Evolutionary conservation across 331 rosid species (phyloP).

Genomic region (Pyrus hybrid): DNA sequence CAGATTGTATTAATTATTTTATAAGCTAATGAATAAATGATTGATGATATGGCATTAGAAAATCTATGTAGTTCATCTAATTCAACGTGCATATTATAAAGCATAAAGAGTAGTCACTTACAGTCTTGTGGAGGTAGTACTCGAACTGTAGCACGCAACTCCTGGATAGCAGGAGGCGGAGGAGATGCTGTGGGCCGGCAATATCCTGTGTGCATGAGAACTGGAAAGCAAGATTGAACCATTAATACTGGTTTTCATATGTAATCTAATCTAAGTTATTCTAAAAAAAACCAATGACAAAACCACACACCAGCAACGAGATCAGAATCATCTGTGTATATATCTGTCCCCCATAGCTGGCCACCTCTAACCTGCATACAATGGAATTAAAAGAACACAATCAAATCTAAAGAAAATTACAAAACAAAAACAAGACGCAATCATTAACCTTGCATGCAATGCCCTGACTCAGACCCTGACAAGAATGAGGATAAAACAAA

Average conservation of each 20-base stretch:
- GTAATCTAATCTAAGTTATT: no score
- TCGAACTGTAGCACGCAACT: conserved; percentile 65
- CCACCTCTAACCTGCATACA: conserved; percentile 85
- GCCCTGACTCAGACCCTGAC: background rate
- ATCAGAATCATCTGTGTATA: conserved; percentile 93
- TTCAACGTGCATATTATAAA: background rate
- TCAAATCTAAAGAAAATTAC: background rate
- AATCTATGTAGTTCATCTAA: background rate
- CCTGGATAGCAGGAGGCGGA: conserved; percentile 84
- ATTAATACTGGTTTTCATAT: conserved; percentile 14
- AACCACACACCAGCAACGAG: conserved; percentile 80
- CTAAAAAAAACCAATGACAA: background rate
- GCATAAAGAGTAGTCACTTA: conserved; percentile 22
- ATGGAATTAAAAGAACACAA: conserved; percentile 2
- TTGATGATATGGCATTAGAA: background rate
- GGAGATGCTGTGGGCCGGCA: conserved; percentile 97
- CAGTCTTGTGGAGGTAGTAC: conserved; percentile 91
- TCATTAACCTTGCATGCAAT: background rate
- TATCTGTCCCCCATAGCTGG: conserved; percentile 97
- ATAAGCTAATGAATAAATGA: background rate
- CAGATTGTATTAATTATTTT: background rate
- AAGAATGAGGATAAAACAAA: background rate
- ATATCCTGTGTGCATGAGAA: conserved; percentile 98
- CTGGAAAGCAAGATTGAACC: conserved; percentile 37
- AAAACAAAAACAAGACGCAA: background rate